Evolutionary conservation across 768 basidiomycete species (phyloP).

Genomic region (Coprinopsis sp.): DNA sequence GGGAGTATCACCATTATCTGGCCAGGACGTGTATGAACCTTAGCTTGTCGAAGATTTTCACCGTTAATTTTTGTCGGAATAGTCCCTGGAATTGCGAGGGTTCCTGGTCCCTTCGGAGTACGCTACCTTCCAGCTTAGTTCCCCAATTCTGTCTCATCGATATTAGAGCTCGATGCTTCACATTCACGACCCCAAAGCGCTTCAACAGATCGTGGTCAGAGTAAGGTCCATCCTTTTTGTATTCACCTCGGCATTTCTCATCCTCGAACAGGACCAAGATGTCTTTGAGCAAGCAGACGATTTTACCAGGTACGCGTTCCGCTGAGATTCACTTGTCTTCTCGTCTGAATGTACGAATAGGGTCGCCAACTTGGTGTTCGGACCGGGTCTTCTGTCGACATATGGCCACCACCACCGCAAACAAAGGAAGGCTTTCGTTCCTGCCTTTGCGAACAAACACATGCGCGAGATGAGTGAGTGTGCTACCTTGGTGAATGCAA

Average conservation of each 20-base stretch:
- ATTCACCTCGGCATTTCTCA: not conserved
- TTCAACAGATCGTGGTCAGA: constrained; percentile 2
- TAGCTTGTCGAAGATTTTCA: not conserved
- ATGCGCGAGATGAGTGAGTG: constrained; percentile 25
- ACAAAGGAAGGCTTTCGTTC: constrained; percentile 35
- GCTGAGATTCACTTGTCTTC: not conserved
- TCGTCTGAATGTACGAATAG: not conserved
- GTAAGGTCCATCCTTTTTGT: not conserved
- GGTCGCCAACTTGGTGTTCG: constrained; percentile 20
- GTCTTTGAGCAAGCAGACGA: constrained; percentile 22
- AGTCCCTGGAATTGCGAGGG: constrained; percentile 1
- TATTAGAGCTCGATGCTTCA: not conserved
- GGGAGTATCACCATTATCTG: not conserved
- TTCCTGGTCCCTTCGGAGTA: not conserved
- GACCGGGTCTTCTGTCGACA: constrained; percentile 18
- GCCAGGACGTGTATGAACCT: not conserved
- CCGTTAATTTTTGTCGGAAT: not conserved
- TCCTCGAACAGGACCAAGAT: constrained; percentile 23
- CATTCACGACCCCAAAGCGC: not conserved
- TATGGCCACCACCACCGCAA: constrained; percentile 31
- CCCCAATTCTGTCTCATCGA: too few species aligned
- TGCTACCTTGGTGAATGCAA: not conserved
- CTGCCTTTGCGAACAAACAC: constrained; percentile 32
- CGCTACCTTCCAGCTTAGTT: too few species aligned
- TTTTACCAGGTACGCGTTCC: constrained; percentile 19